These are phyloP conservation scores for Gloeophyllum trabeum DNA, from an alignment of 768 basidiomycete species.

Conservation along the genomic window DNA sequence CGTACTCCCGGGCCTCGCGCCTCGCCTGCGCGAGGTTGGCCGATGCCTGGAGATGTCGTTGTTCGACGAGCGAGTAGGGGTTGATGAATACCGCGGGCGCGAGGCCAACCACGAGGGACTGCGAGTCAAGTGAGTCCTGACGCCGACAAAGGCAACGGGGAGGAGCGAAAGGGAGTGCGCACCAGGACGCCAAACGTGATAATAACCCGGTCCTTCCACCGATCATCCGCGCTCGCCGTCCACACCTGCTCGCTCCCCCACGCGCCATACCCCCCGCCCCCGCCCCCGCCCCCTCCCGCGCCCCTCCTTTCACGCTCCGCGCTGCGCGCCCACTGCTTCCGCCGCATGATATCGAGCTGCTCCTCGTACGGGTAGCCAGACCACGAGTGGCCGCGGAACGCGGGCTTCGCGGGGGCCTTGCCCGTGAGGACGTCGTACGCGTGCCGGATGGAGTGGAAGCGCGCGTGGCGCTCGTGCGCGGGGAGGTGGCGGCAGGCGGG, in stretches of 20 bases:
- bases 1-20: conserved; percentile 41
- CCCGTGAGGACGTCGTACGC: conserved; percentile 46
- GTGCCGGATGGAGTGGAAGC: conserved; percentile 52
- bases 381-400: not conserved
- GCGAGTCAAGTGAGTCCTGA: too few species aligned
- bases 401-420: conserved; percentile 6
- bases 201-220: conserved; percentile 40
- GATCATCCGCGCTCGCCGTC: conserved; percentile 26
- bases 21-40: conserved; percentile 50
- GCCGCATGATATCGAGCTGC: conserved; percentile 40
- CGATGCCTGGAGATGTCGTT: conserved; percentile 38
- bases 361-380: conserved; percentile 21
- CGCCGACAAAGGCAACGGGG: not conserved
- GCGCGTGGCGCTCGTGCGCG: conserved; percentile 35
- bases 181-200: conserved; percentile 38
- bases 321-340: conserved; percentile 18
- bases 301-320: conserved; percentile 1
- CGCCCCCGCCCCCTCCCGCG: conserved; percentile 2
- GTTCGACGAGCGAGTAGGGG: conserved; percentile 23
- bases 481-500: conserved; percentile 27
- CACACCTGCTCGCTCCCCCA: too few species aligned
- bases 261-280: conserved; percentile 10
- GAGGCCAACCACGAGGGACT: conserved; percentile 36
- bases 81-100: conserved; percentile 28
- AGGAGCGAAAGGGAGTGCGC: conserved; percentile 14